Conservation (phyloP, 208 protist genomes). For the Wallacemonas collosoma region DNA sequence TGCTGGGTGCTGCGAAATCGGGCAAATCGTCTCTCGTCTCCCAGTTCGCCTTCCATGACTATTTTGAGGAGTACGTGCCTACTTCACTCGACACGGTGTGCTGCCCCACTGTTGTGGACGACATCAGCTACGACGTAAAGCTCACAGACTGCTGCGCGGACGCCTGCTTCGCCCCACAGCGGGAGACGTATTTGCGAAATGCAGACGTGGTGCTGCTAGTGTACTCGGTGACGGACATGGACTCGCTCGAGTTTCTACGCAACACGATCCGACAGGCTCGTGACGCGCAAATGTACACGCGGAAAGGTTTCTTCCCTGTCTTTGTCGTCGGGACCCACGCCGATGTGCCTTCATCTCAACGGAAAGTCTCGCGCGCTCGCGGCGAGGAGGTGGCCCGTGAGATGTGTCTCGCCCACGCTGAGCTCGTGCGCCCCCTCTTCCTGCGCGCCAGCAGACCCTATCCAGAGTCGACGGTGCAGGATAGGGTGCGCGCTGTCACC, state of each 20-base stretch:
- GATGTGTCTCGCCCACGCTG: constrained; percentile 3
- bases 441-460: not conserved
- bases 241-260: constrained; percentile 38
- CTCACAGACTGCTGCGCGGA: constrained; percentile 60
- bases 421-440: constrained; percentile 8
- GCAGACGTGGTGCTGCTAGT: constrained; percentile 63
- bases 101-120: constrained; percentile 34
- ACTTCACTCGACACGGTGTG: constrained; percentile 62
- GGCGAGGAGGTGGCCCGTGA: constrained; percentile 11
- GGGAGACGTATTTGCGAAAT: constrained; percentile 49
- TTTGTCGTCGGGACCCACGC: constrained; percentile 64
- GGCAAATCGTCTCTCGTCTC: constrained; percentile 61
- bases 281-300: constrained; percentile 15
- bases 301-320: constrained; percentile 33
- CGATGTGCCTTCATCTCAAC: constrained; percentile 13
- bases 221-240: constrained; percentile 53
- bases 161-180: constrained; percentile 45
- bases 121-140: constrained; percentile 36
- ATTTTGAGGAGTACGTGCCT: constrained; percentile 30
- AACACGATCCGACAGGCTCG: constrained; percentile 41
- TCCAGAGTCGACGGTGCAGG: not conserved
- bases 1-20: constrained; percentile 32
- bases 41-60: constrained; percentile 47
- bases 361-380: not conserved
- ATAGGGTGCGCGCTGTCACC: not conserved